Base-by-base conservation (phyloP, 345 rosid species). In the Sisymbrium altissimum region DNA sequence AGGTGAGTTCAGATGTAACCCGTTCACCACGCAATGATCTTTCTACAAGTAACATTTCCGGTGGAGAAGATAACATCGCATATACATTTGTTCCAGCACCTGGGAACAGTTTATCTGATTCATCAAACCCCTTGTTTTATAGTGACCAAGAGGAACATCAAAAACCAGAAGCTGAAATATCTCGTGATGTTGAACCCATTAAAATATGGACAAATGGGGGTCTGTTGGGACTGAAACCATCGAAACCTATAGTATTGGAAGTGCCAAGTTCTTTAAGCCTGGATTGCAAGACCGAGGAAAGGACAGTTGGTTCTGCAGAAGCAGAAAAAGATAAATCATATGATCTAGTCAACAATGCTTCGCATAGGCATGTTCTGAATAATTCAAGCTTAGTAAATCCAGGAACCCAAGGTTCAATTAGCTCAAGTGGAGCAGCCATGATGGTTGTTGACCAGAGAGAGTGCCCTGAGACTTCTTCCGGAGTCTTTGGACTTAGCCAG, bases 201-300 rank as follows among this genome's bases (percentile, higher is more conserved):
- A 81, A 77, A 30, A 79, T 92, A 77, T 95, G 99, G 99, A 95
- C 94, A 62, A 92, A 95, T 77, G 96, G 99, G 29, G 84, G 91
- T 55, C 81, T 95, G n/a, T 78, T 95, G 70, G 99, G 99, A 76
- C 91, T 92, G 68, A 70, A 86, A 75, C 99, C 99, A 61, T 87
- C 90, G 32, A 95, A 90, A 74, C 99, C 99, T 82, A 85, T 88
- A 72, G 92, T 84, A 36, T 44, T 76, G 52, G 59, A 64, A 41
- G 66, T 41, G 59, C 70, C 75, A 61, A 75, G 56, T 35, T 60
- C 79, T 30, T n/a, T 25, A 41, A 44, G 27, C 53, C 43, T 1
- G 0, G 74, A 57, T 56, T 65, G 65, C 59, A 73, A 56, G 59
- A 46, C 49, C 15, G 21, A 17, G 10, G 66, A 52, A 38, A 38